phyloP scores from a whole-genome alignment of 805 yeast species.

The Candida manassasensis region DNA sequence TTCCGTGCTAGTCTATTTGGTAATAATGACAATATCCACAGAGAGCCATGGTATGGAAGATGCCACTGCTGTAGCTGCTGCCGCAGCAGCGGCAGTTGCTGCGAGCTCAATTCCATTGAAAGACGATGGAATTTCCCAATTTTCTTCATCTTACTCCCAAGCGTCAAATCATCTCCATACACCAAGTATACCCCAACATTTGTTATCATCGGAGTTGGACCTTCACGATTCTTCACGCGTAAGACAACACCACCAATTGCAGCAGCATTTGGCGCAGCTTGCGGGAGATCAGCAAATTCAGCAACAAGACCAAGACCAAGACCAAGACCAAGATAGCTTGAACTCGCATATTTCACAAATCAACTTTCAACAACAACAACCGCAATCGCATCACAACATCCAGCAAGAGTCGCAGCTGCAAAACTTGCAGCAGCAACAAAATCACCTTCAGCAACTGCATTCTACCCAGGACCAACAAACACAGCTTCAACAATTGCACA shows the following conservation, averaged over 20 bases:
- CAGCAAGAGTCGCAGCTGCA: constrained; percentile 5
- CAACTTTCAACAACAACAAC: constrained; percentile 6
- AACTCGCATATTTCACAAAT: background rate
- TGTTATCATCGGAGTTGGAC: background rate
- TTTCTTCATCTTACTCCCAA: background rate
- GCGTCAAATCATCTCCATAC: background rate
- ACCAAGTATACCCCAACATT: background rate
- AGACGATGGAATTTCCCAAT: constrained; percentile 6
- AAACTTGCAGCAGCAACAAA: constrained; percentile 3
- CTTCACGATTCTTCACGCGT: background rate
- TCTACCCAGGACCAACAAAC: constrained; percentile 12
- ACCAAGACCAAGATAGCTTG: constrained; percentile 1
- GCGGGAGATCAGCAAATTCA: constrained; percentile 2
- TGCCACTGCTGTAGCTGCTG: constrained; percentile 17
- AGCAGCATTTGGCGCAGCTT: constrained; percentile 2
- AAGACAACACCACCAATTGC: constrained; percentile 2
- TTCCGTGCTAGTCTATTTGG: too few relatives aligned
- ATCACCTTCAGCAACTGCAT: constrained; percentile 6
- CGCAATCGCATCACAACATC: constrained; percentile 8
- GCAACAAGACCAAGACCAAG: constrained; percentile 8
- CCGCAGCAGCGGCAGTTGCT: constrained; percentile 20
- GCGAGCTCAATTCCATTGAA: constrained; percentile 8
- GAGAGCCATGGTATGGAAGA: constrained; percentile 11
- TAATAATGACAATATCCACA: constrained; percentile 7
- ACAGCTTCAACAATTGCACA: constrained; percentile 7